Percentiles rank a stretch among this genome's conserved stretches.
phyloP scores from a whole-genome alignment of 495 filamentous ascomycete species.

The Mytilinidion resinicola region DNA sequence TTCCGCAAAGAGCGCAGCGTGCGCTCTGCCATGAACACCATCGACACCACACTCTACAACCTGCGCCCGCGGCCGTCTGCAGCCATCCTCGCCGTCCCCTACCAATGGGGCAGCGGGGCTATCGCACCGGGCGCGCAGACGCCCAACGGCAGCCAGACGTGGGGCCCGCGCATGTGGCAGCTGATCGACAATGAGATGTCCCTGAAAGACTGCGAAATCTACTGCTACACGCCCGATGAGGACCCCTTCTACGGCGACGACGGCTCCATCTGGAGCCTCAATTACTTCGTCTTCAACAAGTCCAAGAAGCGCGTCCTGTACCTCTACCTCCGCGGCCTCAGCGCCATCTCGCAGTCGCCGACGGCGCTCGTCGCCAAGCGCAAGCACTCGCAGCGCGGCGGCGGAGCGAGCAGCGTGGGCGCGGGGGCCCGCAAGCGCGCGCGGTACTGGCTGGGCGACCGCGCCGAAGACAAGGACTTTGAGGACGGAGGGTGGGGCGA shows the following conservation, averaged over 20 bases:
- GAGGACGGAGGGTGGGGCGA: not conserved
- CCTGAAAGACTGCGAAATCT: constrained; percentile 74
- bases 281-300: constrained; percentile 98
- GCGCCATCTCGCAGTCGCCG: constrained; percentile 67
- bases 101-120: constrained; percentile 21
- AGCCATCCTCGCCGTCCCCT: constrained; percentile 20
- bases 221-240: constrained; percentile 75
- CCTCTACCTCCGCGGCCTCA: constrained; percentile 79
- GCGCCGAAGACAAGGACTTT: constrained; percentile 28
- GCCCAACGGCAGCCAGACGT: constrained; percentile 43
- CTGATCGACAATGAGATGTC: constrained; percentile 88
- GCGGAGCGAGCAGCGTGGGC: constrained; percentile 24
- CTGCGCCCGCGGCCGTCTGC: constrained; percentile 57
- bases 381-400: constrained; percentile 12
- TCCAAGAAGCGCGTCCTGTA: constrained; percentile 89
- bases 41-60: constrained; percentile 80
- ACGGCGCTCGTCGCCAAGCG: constrained; percentile 17
- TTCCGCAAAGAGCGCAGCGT: constrained; percentile 75
- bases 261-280: constrained; percentile 87
- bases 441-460: constrained; percentile 74
- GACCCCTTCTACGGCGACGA: constrained; percentile 85
- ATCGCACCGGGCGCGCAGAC: constrained; percentile 28
- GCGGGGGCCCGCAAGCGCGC: constrained; percentile 66
- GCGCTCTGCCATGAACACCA: constrained; percentile 68
- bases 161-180: constrained; percentile 85